Base-by-base conservation (phyloP, 768 basidiomycete species). In the Lentinula lateritia region DNA sequence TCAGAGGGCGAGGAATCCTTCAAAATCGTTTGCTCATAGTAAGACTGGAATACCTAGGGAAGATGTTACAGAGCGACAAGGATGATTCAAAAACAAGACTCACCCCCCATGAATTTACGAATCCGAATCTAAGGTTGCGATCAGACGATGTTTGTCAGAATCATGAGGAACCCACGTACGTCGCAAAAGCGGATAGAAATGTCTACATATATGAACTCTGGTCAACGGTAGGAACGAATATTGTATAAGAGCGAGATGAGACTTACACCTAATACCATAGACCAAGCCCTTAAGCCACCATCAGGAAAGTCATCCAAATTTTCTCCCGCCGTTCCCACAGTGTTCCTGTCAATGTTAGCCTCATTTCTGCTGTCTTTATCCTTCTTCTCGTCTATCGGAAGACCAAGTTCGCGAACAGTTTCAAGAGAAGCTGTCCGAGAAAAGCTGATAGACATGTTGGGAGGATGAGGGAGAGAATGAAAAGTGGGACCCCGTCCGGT, bases 101-200 rank as follows among this genome's bases (percentile, higher is more conserved):
- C 62, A 81, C 82, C 43, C 81, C 81, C 77, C 79, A 81, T 0
- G 76, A 69, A 61, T 80, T 83, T 13, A 80, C 73, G 38, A 76
- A 74, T 3, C 82, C 82, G 61, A 80, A 76, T 7, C 78, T 79
- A 7, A 23, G 20, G 38, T 16, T 7, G 23, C 15, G 42, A 23
- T 28, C 15, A 56, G 55, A 42, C 15, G 39, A 32, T 7, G 12
- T n/a, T 32, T n/a, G 41, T 41, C 10, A 41, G 16, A 34, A 10
- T 10, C 13, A 23, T 3, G 36, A 32, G 13, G 55, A 18, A 36
- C 16, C 39, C 16, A 43, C 55, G 23, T 39, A 56, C 55, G 55
- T 56, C 41, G 55, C 55, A 34, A 56, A 56, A 6, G 55, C 32
- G 16, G 55, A 41, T 8, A 56, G 20, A 10, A 6, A 56, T 12